Evolutionary conservation across 2,329 filamentous ascomycete genomes (phyloP), one percentile per base, ranked within the genome.

Genomic region (Alternaria triticina): DNA sequence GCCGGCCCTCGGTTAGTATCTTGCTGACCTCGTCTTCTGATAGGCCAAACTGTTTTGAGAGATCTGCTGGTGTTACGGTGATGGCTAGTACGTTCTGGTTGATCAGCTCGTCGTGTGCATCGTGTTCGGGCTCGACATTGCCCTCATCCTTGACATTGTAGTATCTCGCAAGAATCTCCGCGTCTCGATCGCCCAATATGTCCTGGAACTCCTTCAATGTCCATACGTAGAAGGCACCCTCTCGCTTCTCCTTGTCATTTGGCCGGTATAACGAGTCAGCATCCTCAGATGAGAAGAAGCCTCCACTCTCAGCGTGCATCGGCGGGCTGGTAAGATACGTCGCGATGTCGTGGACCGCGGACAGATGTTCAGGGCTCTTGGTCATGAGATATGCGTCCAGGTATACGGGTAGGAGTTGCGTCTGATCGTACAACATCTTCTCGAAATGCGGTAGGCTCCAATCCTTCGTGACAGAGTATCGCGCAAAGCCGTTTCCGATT

Each of bases 381-480:
- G 86, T 89, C 25, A 89, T 81, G 13, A 93, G 85, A 85, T 94
- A 98, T 0, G 92, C 94, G 73, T 97, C 94, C 7, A 97, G 85
- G 72, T 96, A 98, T 7, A 96, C 85, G 23, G 90, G 87, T 3
- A 99, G 83, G 1, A 98, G 85, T 70, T 97, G 90, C 0, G 92
- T 90, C 74, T 99, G 97, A 75, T 98, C 96, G 58, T 93, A 94
- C 10, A 97, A 87, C 87, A 98, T 94, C 83, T 98, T 98, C 82
- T 99, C 96, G 72, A 98, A 99, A 78, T 97, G 94, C 11, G 96
- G 96, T 50, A 98, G 83, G 66, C 91, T 92, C 96, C 96, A 99
- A 80, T 98, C 92, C 13, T 89, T 84, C 0, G 95, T 98, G 8
- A 97, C 91, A 13, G 93, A 97, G 77, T 97, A 97, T 55, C 95